Base-by-base conservation (phyloP, 805 yeast species). In the Yamadazyma olivae region DNA sequence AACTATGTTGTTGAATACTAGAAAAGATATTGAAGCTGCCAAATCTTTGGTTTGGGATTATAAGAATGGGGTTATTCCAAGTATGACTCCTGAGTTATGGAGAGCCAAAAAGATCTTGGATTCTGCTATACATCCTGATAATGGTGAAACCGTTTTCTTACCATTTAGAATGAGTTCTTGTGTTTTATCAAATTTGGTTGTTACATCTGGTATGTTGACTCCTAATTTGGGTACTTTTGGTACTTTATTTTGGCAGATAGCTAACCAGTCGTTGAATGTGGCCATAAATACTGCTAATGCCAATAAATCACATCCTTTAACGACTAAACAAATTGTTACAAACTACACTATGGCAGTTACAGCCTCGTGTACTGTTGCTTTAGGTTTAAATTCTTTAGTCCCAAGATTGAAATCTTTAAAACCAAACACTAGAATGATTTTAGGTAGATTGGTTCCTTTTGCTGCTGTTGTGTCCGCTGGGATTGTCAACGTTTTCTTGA, bases 391-490 rank as follows among this genome's bases (percentile, higher is more conserved):
- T 49, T 76, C 95, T 16, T 54, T 89, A 20, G 97, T 93, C n/a
- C 98, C 98, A 14, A 75, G 83, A 45, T 67, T 93, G 52, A 83
- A 75, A 49, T 68, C 72, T 22, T 55, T 93, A n/a, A 59, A 75
- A n/a, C 80, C 95, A 2, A 67, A 68, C 40, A 78, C 97, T 2
- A 79, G 71, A 53, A 63, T 82, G 48, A 71, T 90, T 20, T 62
- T 93, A 38, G 82, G 90, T 27, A 81, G 99, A 48, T 71, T 93
- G 39, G 95, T 93, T 9, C 99, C 99, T 5, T 93, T 93, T 67
- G 98, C 98, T 0, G 99, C 99, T 1, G 99, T 93, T 23, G 97
- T 90, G 1, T 81, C 93, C 35, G 99, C 99, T 1, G 98, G 99
- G 56, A 71, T 93, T 22, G 95, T 89, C 26, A 93, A 93, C 49